Conservation (phyloP, 768 basidiomycete species). For the Suillus lakei region DNA sequence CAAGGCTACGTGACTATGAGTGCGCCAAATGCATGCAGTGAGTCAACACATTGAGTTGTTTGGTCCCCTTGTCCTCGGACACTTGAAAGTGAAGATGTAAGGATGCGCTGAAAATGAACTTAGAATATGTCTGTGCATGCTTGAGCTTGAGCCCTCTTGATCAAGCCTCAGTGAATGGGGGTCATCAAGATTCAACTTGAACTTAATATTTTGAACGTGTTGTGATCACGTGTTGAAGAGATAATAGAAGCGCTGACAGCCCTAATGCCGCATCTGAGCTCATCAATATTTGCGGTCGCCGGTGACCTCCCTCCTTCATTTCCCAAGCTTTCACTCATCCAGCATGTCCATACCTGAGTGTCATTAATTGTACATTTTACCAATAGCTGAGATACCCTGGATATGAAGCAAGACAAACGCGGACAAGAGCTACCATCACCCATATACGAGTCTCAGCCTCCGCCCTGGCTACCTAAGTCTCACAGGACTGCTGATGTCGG, state of each 20-base stretch:
- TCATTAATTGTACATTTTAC: slow-evolving; percentile 2
- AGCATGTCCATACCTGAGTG: slow-evolving; percentile 6
- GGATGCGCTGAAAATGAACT: no score
- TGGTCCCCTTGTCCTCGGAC: no score
- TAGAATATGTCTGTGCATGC: no score
- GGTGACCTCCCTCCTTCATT: background rate
- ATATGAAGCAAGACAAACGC: slow-evolving; percentile 21
- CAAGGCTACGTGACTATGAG: no score
- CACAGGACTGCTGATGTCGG: slow-evolving; percentile 76
- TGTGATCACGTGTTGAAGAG: background rate
- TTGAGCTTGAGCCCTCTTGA: no score
- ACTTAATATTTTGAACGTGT: no score
- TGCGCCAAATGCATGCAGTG: no score
- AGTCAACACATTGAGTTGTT: no score
- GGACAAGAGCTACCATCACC: slow-evolving; percentile 41
- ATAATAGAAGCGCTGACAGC: background rate
- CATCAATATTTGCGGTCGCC: background rate
- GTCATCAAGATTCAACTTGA: no score
- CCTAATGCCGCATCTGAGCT: slow-evolving; percentile 2
- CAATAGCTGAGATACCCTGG: background rate
- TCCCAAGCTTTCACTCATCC: background rate
- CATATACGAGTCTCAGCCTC: slow-evolving; percentile 70
- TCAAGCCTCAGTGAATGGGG: no score
- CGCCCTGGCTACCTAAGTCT: slow-evolving; percentile 71
- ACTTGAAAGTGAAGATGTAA: no score